phyloP scores from a whole-genome alignment of 176 grass and related monocot species.

The Oryza meridionalis region DNA sequence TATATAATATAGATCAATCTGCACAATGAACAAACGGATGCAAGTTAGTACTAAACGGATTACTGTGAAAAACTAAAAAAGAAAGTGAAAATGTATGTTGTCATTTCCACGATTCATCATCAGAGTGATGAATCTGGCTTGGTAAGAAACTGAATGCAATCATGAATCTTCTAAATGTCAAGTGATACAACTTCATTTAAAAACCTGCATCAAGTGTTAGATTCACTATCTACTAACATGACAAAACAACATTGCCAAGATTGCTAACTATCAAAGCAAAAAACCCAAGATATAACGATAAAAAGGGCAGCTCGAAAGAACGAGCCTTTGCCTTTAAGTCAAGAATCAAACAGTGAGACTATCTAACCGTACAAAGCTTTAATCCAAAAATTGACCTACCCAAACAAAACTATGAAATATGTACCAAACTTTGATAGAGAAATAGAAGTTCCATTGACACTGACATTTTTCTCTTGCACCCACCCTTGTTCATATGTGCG shows the following conservation, averaged over 20 bases:
- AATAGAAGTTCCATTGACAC: conserved; percentile 32
- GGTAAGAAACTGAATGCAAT: not conserved
- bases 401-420: conserved; percentile 33
- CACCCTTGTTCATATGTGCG: not conserved
- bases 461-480: not conserved
- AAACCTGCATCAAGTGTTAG: not conserved
- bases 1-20: conserved; percentile 52
- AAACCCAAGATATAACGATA: not conserved
- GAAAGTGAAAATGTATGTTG: not conserved
- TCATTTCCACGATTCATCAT: conserved; percentile 7
- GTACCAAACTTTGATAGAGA: conserved; percentile 35
- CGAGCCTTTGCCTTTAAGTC: not conserved
- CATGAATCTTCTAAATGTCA: not conserved
- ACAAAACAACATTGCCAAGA: conserved; percentile 11
- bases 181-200: not conserved
- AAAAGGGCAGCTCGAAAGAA: conserved; percentile 13
- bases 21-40: conserved; percentile 33
- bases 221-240: conserved; percentile 4
- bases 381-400: conserved; percentile 37
- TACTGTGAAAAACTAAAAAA: not conserved
- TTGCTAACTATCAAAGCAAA: conserved; percentile 3
- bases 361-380: not conserved
- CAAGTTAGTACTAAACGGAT: conserved; percentile 31
- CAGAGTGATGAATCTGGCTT: not conserved
- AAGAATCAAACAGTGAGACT: conserved; percentile 7